Conservation (phyloP, 352 stramenopile genomes). For the Phytophthora hybrid region DNA sequence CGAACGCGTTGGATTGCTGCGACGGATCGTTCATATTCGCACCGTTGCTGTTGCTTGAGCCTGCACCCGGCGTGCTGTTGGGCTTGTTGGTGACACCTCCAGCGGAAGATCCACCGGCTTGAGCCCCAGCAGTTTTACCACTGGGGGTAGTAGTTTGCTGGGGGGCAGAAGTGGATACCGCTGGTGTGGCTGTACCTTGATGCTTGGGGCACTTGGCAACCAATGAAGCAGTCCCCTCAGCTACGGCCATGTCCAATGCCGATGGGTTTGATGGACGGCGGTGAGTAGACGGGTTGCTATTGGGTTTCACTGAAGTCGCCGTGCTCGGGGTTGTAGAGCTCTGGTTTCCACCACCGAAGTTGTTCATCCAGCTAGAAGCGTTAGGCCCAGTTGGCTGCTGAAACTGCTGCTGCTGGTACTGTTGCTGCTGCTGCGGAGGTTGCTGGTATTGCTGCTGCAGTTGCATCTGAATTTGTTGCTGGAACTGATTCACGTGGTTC, state of each 20-base stretch:
- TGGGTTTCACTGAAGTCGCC: constrained; percentile 27
- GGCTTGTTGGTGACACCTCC: constrained; percentile 6
- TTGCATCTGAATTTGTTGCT: constrained; percentile 40
- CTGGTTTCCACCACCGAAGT: constrained; percentile 35
- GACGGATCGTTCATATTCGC: constrained; percentile 22
- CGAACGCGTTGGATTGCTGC: constrained; percentile 38
- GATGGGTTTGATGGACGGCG: constrained; percentile 13
- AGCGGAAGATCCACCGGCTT: constrained; percentile 3
- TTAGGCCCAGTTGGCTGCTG: constrained; percentile 33
- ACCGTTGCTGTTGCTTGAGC: constrained; percentile 14
- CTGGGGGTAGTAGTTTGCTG: constrained; percentile 11
- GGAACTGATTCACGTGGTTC: constrained; percentile 16
- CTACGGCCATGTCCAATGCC: constrained; percentile 42
- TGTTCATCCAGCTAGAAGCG: constrained; percentile 45
- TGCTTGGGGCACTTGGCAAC: constrained; percentile 32
- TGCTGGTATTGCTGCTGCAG: constrained; percentile 29
- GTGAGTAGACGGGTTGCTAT: constrained; percentile 18
- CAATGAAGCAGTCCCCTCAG: constrained; percentile 49
- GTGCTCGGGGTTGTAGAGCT: constrained; percentile 29
- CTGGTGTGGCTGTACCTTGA: not conserved
- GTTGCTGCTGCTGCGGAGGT: not conserved
- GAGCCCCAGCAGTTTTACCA: constrained; percentile 11
- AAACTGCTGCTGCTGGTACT: constrained; percentile 47
- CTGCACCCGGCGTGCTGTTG: constrained; percentile 2
- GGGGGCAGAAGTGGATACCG: constrained; percentile 1